Base-by-base conservation (phyloP, 805 yeast species). In the Isabelozyma heimii region DNA sequence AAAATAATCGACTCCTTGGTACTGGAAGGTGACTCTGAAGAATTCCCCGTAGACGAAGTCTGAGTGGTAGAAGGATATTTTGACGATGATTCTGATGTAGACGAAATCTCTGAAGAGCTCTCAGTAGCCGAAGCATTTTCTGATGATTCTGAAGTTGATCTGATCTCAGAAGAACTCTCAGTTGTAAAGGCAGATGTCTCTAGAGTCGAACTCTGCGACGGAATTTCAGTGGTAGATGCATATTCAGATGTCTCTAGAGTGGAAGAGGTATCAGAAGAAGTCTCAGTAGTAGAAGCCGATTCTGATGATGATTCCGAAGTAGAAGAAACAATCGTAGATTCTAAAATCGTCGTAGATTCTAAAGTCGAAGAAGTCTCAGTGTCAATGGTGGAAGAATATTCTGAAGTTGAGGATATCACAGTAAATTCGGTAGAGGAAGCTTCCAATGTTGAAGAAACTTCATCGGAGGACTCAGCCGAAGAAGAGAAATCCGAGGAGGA, bases 141-240 rank as follows among this genome's bases (percentile, higher is more conserved):
- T 6, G 24, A 35, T 12, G 43, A 38, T n/a, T 8, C 37, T 2
- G 37, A 24, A 17, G 16, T 15, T 17, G 47, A 50, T 9, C 44
- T 56, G 5, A 57, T 51, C 10, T 51, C 60, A 28, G 54, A 56
- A 46, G 30, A 8, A 14, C 3, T 7, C 14, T 33, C 43, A 20
- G 37, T 13, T 28, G 45, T 20, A 3, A 3, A 13, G 4, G 15
- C 15, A 5, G n/a, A 27, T 27, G 30, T 27, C 13, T 9, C 35
- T 24, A 17, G 44, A 15, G 14, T 27, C 45, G 33, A 38, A 14
- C 8, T 27, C 45, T 16, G 30, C 37, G 44, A 33, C 14, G 28
- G 35, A 12, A 42, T 16, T 13, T 28, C 28, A 42, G 27, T 12
- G 5, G 27, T 16, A 8, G 44, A 26, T 16, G 8, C 35, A 24